phyloP scores from a whole-genome alignment of 306 rosid species.

The Medicago arabica region DNA sequence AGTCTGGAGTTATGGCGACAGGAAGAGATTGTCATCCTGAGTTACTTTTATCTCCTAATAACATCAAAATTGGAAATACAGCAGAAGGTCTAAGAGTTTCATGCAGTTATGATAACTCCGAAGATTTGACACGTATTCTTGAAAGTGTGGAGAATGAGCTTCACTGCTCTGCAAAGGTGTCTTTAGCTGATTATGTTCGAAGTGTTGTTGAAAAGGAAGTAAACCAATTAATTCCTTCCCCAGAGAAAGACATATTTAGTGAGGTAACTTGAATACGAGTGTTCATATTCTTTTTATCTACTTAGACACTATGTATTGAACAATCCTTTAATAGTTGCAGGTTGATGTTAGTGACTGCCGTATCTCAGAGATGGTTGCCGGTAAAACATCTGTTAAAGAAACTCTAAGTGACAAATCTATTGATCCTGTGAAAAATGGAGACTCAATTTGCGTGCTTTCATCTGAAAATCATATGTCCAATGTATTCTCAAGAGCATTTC shows the following conservation, averaged over 20 bases:
- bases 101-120: constrained; percentile 34
- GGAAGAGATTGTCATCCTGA: constrained; percentile 44
- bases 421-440: constrained; percentile 37
- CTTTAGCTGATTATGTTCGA: constrained; percentile 57
- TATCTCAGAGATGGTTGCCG: constrained; percentile 42
- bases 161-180: constrained; percentile 63
- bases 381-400: constrained; percentile 40
- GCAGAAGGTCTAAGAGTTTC: constrained; percentile 44
- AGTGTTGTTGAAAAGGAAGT: constrained; percentile 65
- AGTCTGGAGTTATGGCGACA: constrained; percentile 46
- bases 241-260: constrained; percentile 41
- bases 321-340: constrained; percentile 56
- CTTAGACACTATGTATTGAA: constrained; percentile 28
- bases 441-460: constrained; percentile 40
- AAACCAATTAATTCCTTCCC: constrained; percentile 44
- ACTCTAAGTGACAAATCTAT: constrained; percentile 39
- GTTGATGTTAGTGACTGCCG: constrained; percentile 44
- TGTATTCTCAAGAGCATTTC: constrained; percentile 63
- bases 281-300: constrained; percentile 17
- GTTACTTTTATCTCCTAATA: constrained; percentile 45
- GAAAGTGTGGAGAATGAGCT: constrained; percentile 74
- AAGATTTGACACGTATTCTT: constrained; percentile 56
- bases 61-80: constrained; percentile 39
- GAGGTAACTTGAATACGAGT: constrained; percentile 55
- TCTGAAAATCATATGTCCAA: constrained; percentile 53